Percentiles rank a stretch among this genome's conserved stretches.
Conservation (phyloP, 2,329 filamentous ascomycete genomes). For the Hymenoscyphus albidus region DNA sequence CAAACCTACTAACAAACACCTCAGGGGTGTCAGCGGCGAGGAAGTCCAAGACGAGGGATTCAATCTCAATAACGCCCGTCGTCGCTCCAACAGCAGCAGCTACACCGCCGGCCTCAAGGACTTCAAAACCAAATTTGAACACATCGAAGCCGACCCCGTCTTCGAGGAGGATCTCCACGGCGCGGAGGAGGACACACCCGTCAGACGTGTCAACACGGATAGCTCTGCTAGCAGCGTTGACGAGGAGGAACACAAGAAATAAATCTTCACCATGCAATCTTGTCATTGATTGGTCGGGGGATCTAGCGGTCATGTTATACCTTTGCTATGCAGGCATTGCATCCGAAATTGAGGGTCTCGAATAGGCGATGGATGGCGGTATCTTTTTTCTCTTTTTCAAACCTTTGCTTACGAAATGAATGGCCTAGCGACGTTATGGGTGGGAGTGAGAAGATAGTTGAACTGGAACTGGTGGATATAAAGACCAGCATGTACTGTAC, state of each 20-base stretch:
- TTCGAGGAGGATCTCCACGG: constrained; percentile 86
- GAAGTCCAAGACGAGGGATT: constrained; percentile 83
- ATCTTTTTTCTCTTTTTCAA: constrained; percentile 19
- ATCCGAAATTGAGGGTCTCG: background rate
- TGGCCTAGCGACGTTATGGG: constrained; percentile 25
- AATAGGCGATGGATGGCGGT: too few relatives aligned
- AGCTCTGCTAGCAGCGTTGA: constrained; percentile 33
- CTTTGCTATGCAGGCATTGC: constrained; percentile 12
- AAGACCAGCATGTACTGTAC: constrained; percentile 29
- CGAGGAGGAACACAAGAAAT: constrained; percentile 42
- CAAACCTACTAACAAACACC: constrained; percentile 20
- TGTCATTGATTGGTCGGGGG: too few relatives aligned
- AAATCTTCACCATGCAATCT: too few relatives aligned
- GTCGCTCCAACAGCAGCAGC: constrained; percentile 86
- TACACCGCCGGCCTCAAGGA: constrained; percentile 66
- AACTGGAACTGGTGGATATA: constrained; percentile 19
- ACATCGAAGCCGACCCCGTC: constrained; percentile 82
- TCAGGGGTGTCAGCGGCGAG: constrained; percentile 77
- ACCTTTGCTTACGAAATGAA: constrained; percentile 25
- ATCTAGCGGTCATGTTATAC: constrained; percentile 13
- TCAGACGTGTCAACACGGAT: constrained; percentile 34
- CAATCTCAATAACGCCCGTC: constrained; percentile 79
- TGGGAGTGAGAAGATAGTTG: constrained; percentile 19
- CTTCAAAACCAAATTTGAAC: constrained; percentile 97
- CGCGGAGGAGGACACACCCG: constrained; percentile 37